These are phyloP conservation scores for Uncinocarpus reesii DNA, from an alignment of 2,329 filamentous ascomycete genomes.

Conservation along the genomic window DNA sequence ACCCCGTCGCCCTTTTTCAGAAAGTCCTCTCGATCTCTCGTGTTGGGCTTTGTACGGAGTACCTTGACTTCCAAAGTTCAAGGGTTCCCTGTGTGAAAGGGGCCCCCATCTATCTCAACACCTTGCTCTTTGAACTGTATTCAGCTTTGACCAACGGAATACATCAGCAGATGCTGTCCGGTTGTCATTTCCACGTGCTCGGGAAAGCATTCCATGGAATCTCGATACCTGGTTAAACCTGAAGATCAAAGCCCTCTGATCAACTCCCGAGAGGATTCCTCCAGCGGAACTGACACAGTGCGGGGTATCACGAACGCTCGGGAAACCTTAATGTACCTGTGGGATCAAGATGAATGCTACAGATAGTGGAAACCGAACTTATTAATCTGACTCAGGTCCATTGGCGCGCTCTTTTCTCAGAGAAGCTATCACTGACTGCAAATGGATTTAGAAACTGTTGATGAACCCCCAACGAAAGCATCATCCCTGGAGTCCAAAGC, in stretches of 20 bases:
- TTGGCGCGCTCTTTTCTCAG: background rate
- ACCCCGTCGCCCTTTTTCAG: background rate
- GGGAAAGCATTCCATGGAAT: background rate
- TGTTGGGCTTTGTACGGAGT: background rate
- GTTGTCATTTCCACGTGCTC: conserved; percentile 4
- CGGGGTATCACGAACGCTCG: background rate
- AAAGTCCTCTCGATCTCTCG: background rate
- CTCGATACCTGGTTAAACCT: background rate
- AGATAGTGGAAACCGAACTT: background rate
- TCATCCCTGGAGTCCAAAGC: background rate
- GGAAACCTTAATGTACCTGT: background rate
- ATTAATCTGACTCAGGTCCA: background rate
- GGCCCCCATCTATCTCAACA: background rate
- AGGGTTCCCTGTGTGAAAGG: background rate
- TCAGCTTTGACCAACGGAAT: conserved; percentile 11
- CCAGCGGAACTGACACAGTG: background rate
- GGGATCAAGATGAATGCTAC: background rate
- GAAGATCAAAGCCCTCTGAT: background rate
- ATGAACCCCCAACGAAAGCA: background rate
- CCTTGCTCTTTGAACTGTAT: conserved; percentile 9
- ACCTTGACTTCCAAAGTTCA: background rate
- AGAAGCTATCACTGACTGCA: background rate
- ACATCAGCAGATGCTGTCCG: background rate
- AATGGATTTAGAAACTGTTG: background rate
- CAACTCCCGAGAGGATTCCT: background rate